A percentile compares a stretch with the other conserved stretches of the same genome.
These are phyloP conservation scores for Margaritispora aquatica DNA, from an alignment of 495 filamentous ascomycete species.

Conservation along the genomic window DNA sequence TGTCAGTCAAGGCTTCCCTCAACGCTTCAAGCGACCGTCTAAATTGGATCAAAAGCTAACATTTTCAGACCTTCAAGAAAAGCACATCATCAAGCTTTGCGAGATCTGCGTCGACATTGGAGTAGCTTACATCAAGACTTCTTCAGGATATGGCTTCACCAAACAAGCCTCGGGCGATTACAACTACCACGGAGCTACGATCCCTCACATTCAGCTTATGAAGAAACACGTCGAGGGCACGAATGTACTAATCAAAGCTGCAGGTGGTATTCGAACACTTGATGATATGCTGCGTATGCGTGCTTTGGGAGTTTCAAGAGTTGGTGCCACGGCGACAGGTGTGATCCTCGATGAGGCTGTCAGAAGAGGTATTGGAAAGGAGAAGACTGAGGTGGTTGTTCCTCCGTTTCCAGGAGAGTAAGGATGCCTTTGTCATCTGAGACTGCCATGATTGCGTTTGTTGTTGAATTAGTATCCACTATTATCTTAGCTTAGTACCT, in stretches of 20 bases:
- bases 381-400: constrained; percentile 27
- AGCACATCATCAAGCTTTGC: constrained; percentile 42
- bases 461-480: too few relatives aligned
- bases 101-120: constrained; percentile 38
- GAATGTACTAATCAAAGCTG: constrained; percentile 45
- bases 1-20: constrained; percentile 21
- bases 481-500: too few relatives aligned
- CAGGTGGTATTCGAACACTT: constrained; percentile 44
- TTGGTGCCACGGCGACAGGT: constrained; percentile 48
- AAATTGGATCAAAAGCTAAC: not conserved
- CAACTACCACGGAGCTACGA: constrained; percentile 44
- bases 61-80: constrained; percentile 28
- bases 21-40: too few relatives aligned
- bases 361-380: constrained; percentile 39
- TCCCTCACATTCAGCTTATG: constrained; percentile 47
- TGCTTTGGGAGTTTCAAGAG: constrained; percentile 34
- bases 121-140: constrained; percentile 53
- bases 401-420: not conserved
- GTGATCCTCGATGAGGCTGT: constrained; percentile 49
- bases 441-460: too few relatives aligned
- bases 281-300: constrained; percentile 37
- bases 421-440: too few relatives aligned
- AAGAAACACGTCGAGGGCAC: constrained; percentile 29
- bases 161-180: constrained; percentile 36
- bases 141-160: constrained; percentile 50